Base-by-base conservation (phyloP, 139 green algal genomes). In the Tetraselmis striata region DNA sequence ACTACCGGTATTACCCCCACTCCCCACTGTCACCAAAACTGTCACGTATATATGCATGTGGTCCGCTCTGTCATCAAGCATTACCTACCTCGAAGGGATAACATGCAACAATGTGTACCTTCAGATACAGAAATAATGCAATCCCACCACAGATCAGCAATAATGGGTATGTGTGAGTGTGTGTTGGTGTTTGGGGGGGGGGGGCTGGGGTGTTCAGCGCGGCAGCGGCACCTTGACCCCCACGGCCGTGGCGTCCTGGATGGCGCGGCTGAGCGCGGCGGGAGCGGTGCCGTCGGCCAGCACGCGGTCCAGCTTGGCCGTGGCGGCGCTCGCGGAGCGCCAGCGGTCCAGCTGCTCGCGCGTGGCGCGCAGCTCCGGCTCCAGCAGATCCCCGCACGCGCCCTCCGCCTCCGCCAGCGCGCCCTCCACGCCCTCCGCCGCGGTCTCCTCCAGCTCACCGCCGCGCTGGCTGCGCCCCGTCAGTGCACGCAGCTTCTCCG, bases 161-260 rank as follows among this genome's bases (percentile, higher is more conserved):
- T n/a, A n/a, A n/a, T n/a, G n/a, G n/a, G n/a, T n/a, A n/a, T n/a
- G n/a, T n/a, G n/a, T n/a, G n/a, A n/a, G n/a, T n/a, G n/a, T n/a
- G n/a, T n/a, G n/a, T n/a, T n/a, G n/a, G n/a, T n/a, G n/a, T n/a
- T n/a, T n/a, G n/a, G n/a, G n/a, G n/a, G n/a, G n/a, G n/a, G n/a
- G n/a, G n/a, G n/a, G n/a, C n/a, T n/a, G n/a, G n/a, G n/a, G n/a
- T n/a, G n/a, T n/a, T n/a, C n/a, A n/a, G n/a, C n/a, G n/a, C n/a
- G n/a, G n/a, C n/a, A n/a, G 90, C 91, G 22, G 90, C 22, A 95
- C 92, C 32, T 92, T 93, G 32, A 95, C 90, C 0, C 93, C 93
- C 22, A 88, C 84, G 2, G 91, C 85, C 2, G 90, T 85, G 0
- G 91, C 92, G 59, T 96, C 91, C 67, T 90, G 85, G 79, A 96